Evolutionary conservation across 2,329 filamentous ascomycete species (phyloP).

Genomic region (Colletotrichum kahawae): DNA sequence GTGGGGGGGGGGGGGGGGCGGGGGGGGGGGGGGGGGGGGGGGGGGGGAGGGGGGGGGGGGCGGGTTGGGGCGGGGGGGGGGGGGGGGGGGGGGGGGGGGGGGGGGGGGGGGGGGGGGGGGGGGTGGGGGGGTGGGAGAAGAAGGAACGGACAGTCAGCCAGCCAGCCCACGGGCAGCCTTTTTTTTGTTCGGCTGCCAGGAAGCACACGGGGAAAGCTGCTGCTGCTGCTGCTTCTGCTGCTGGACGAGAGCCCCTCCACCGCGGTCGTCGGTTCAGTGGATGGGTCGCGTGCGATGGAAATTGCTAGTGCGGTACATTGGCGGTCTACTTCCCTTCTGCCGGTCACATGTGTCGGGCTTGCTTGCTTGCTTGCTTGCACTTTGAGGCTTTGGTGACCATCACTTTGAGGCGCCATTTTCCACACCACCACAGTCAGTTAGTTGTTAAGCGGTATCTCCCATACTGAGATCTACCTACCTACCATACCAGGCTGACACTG

Average conservation of each 20-base stretch:
- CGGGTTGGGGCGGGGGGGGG: too few species aligned
- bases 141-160: neutral
- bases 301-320: conserved; percentile 12
- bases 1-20: too few species aligned
- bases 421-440: neutral
- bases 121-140: too few species aligned
- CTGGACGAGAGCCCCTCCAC: conserved; percentile 2
- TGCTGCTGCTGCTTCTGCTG: neutral
- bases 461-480: neutral
- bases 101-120: too few species aligned
- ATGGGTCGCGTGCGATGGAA: neutral
- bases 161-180: neutral
- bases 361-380: neutral
- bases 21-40: too few species aligned
- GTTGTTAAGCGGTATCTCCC: neutral
- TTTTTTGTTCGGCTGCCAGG: conserved; percentile 9
- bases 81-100: too few species aligned
- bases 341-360: conserved; percentile 1
- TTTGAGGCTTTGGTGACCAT: neutral
- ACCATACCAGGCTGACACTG: neutral
- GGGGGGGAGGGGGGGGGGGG: too few species aligned
- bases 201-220: neutral
- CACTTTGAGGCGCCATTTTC: neutral
- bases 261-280: conserved; percentile 1
- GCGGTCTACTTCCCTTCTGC: conserved; percentile 4